These are phyloP conservation scores for Ophiostoma angusticollis DNA, from an alignment of 2,329 filamentous ascomycete species.

Conservation along the genomic window DNA sequence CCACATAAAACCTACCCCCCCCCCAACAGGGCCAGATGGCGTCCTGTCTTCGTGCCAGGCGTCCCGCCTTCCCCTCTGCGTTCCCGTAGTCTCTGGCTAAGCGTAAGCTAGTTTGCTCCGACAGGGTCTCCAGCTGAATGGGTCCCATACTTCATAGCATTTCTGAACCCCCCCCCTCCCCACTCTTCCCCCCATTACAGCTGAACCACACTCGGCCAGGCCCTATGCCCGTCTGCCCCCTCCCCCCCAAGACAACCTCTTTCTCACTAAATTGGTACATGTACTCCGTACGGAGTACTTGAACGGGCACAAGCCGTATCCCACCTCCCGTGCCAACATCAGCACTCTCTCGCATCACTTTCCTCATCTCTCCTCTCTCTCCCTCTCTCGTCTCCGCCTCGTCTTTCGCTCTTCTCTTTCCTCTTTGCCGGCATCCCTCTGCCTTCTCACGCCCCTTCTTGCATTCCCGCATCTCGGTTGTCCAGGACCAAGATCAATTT, in stretches of 20 bases:
- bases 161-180: not conserved
- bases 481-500: slow-evolving; percentile 3
- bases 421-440: not conserved
- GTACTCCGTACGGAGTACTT: too few relatives aligned
- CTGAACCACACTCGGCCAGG: slow-evolving; percentile 2
- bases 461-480: slow-evolving; percentile 1
- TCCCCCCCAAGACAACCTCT: too few relatives aligned
- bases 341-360: slow-evolving; percentile 5
- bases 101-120: not conserved
- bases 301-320: too few relatives aligned
- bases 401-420: not conserved
- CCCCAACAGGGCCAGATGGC: not conserved
- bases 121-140: slow-evolving; percentile 9
- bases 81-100: not conserved
- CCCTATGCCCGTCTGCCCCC: too few relatives aligned
- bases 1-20: not conserved
- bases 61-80: not conserved
- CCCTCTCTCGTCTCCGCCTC: not conserved
- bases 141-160: not conserved
- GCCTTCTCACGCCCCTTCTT: not conserved
- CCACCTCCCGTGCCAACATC: slow-evolving; percentile 4
- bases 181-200: slow-evolving; percentile 1
- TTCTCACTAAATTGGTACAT: too few relatives aligned
- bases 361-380: slow-evolving; percentile 1
- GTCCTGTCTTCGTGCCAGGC: not conserved